Evolutionary conservation across 768 basidiomycete genomes (phyloP).

Genomic region (Arthromyces matolae): DNA sequence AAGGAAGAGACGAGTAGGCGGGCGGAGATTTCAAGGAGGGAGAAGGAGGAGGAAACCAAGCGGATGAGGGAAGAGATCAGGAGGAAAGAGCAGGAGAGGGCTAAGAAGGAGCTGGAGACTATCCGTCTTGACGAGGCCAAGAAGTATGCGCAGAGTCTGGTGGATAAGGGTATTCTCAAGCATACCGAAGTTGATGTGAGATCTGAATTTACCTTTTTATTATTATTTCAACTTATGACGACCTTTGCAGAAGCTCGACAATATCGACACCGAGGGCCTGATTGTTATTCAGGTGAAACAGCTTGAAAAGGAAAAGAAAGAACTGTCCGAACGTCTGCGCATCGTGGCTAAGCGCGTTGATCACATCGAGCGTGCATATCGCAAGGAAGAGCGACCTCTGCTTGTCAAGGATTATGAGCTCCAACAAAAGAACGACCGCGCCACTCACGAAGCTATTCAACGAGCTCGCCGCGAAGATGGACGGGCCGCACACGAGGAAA

Average conservation of each 20-base stretch:
- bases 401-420: conserved; percentile 80
- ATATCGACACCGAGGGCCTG: conserved; percentile 79
- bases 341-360: conserved; percentile 88
- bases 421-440: conserved; percentile 77
- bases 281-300: conserved; percentile 91
- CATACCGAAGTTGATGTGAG: conserved; percentile 62
- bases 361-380: conserved; percentile 91
- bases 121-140: conserved; percentile 80
- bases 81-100: conserved; percentile 62
- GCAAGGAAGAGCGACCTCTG: conserved; percentile 88
- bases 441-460: conserved; percentile 62
- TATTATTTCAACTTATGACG: neutral
- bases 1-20: conserved; percentile 81
- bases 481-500: conserved; percentile 55
- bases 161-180: conserved; percentile 72
- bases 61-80: conserved; percentile 60
- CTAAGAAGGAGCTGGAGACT: conserved; percentile 70
- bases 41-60: conserved; percentile 67
- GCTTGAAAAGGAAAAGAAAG: conserved; percentile 94
- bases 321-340: conserved; percentile 75
- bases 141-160: conserved; percentile 80
- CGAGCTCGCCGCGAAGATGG: conserved; percentile 53
- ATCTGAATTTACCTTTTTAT: conserved; percentile 15
- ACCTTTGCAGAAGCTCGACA: conserved; percentile 65
- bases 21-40: conserved; percentile 61